phyloP scores from a whole-genome alignment of 2,329 filamentous ascomycete genomes.

The Xylaria sp. region DNA sequence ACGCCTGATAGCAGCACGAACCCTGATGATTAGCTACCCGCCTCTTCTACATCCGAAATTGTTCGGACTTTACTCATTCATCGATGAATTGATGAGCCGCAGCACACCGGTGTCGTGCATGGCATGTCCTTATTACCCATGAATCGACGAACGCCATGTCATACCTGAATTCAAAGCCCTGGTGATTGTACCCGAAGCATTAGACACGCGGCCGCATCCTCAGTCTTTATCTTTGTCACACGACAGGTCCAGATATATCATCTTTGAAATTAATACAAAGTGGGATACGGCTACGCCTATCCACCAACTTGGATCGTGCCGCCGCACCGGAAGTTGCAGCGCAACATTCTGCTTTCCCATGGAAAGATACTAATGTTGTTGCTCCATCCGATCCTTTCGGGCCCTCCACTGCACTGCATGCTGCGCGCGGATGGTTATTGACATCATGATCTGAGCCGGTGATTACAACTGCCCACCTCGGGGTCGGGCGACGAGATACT shows the following conservation, averaged over 20 bases:
- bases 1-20: slow-evolving; percentile 15
- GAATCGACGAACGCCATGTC: slow-evolving; percentile 12
- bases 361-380: slow-evolving; percentile 15
- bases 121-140: neutral
- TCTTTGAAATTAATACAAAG: slow-evolving; percentile 27
- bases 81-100: slow-evolving; percentile 7
- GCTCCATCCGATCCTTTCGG: slow-evolving; percentile 11
- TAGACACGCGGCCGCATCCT: slow-evolving; percentile 12
- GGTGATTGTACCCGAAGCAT: slow-evolving; percentile 9
- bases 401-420: slow-evolving; percentile 7
- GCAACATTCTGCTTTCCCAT: slow-evolving; percentile 24
- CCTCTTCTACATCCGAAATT: slow-evolving; percentile 6
- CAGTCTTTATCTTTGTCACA: slow-evolving; percentile 33
- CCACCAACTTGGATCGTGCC: slow-evolving; percentile 27
- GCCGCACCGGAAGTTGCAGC: slow-evolving; percentile 29
- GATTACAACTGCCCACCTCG: slow-evolving; percentile 10
- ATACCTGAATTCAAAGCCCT: slow-evolving; percentile 15
- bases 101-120: slow-evolving; percentile 7
- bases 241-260: slow-evolving; percentile 20
- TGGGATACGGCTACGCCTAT: slow-evolving; percentile 12
- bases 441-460: slow-evolving; percentile 17
- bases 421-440: slow-evolving; percentile 4
- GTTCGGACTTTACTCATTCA: slow-evolving; percentile 4
- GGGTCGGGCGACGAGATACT: slow-evolving; percentile 10
- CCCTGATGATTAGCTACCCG: slow-evolving; percentile 15